Evolutionary conservation across 164 flowering plant genomes (phyloP), one percentile per base, ranked within the genome.

Genomic region (Annona squamosa): DNA sequence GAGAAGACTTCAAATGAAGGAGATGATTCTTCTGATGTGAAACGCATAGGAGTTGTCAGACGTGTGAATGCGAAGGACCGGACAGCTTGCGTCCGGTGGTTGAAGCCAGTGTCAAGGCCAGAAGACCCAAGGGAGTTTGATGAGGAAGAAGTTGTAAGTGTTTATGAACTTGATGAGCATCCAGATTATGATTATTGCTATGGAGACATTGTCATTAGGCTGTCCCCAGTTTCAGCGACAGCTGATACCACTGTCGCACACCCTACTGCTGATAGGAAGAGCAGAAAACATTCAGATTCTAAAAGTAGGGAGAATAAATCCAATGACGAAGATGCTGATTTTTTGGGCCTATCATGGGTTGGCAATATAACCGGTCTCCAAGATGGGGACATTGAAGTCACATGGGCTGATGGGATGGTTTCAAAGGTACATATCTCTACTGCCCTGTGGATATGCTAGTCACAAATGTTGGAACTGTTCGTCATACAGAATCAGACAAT

Each of bases 331-430:
- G 77, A 47, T 72, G 56, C 47, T 57, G 84, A 79, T 67, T 85
- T 87, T 77, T 77, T 88, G 4, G 89, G 87, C 79, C 90, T 96
- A 48, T 92, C 99, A 56, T 96, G 99, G 98, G 97, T 91, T 75
- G 99, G 99, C 43, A 88, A 91, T 85, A 90, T 96, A 75, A 92
- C 92, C 69, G 88, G 91, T 77, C 92, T 93, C 59, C 86, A 79
- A 78, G 85, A 96, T 90, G 99, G 99, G 71, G 93, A 92, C 79
- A 96, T 96, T 80, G 94, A 90, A 85, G 98, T 96, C 69, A 86
- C 95, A 62, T 96, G 99, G 99, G 98, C 97, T 45, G 92, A 96
- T 85, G 97, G 95, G 72, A 92, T 92, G 97, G 89, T 92, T 77
- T 91, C 98, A 42, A 87, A 80, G 93, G 99, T 96, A 92, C 73